A percentile compares a stretch with the other conserved stretches of the same genome.
Evolutionary conservation across 2,329 filamentous ascomycete species (phyloP).

Genomic region (Rosellinia necatrix): DNA sequence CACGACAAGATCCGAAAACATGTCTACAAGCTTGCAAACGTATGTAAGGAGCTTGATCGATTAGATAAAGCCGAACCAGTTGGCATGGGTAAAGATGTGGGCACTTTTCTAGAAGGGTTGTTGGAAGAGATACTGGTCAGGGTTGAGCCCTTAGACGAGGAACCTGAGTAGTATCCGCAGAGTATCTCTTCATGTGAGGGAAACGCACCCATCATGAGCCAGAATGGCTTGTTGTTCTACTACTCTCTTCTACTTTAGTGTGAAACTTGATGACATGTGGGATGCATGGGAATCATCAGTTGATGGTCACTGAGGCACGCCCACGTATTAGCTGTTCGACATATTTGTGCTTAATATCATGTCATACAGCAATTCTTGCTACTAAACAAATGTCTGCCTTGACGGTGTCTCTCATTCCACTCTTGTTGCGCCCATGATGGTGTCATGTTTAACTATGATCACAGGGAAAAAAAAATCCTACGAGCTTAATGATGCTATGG

Average conservation of each 20-base stretch:
- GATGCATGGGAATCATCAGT: background rate
- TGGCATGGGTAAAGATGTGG: constrained; percentile 90
- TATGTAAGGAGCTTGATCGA: constrained; percentile 89
- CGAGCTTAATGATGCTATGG: constrained; percentile 7
- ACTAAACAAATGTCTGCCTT: background rate
- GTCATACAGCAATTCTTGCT: constrained; percentile 7
- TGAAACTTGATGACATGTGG: background rate
- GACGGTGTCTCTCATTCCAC: constrained; percentile 8
- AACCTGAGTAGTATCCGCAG: constrained; percentile 35
- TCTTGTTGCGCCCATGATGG: too few species aligned
- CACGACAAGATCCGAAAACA: constrained; percentile 83
- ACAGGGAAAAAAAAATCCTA: too few species aligned
- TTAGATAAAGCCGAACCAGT: constrained; percentile 86
- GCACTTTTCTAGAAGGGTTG: constrained; percentile 86
- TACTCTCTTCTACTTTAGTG: background rate
- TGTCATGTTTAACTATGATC: too few species aligned
- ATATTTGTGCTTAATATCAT: constrained; percentile 18
- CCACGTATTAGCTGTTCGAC: background rate
- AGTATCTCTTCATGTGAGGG: background rate
- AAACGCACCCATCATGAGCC: constrained; percentile 7
- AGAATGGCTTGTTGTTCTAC: constrained; percentile 1
- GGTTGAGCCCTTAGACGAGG: constrained; percentile 84
- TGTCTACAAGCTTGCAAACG: constrained; percentile 78
- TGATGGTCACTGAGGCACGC: background rate
- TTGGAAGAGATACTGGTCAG: constrained; percentile 92